Conservation (phyloP, 1,139 yeast species). For the Diutina siamensis region DNA sequence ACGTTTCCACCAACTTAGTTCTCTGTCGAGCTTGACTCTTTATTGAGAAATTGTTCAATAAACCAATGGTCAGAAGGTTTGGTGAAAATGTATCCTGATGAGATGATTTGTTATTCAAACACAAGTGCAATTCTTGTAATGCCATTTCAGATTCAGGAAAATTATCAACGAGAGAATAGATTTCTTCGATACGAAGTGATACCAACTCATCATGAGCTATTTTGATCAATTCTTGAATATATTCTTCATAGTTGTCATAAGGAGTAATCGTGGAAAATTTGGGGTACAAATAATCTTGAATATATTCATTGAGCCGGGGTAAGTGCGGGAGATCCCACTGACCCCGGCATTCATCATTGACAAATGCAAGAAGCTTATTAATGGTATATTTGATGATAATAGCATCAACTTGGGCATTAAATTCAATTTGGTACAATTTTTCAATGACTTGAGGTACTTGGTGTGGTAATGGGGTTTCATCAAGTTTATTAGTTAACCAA, state of each 20-base stretch:
- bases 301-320: constrained; percentile 24
- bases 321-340: constrained; percentile 34
- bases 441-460: constrained; percentile 7
- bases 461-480: constrained; percentile 6
- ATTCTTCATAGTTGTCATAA: not conserved
- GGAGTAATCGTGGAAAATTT: constrained; percentile 13
- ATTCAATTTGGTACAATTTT: not conserved
- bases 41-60: not conserved
- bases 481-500: not conserved
- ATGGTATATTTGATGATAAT: constrained; percentile 32
- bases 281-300: constrained; percentile 28
- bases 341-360: constrained; percentile 22
- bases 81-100: constrained; percentile 8
- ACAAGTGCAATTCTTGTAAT: constrained; percentile 48
- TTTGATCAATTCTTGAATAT: constrained; percentile 11
- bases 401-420: not conserved
- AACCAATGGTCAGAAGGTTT: not conserved
- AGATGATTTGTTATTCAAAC: constrained; percentile 18
- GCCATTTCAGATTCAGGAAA: constrained; percentile 54
- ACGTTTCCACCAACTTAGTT: constrained; percentile 40
- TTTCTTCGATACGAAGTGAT: constrained; percentile 46
- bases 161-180: constrained; percentile 47
- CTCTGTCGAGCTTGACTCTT: not conserved
- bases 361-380: constrained; percentile 24
- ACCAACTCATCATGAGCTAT: constrained; percentile 36